Evolutionary conservation across 345 rosid genomes (phyloP), one percentile per base, ranked within the genome.

Genomic region (Brassica incana): DNA sequence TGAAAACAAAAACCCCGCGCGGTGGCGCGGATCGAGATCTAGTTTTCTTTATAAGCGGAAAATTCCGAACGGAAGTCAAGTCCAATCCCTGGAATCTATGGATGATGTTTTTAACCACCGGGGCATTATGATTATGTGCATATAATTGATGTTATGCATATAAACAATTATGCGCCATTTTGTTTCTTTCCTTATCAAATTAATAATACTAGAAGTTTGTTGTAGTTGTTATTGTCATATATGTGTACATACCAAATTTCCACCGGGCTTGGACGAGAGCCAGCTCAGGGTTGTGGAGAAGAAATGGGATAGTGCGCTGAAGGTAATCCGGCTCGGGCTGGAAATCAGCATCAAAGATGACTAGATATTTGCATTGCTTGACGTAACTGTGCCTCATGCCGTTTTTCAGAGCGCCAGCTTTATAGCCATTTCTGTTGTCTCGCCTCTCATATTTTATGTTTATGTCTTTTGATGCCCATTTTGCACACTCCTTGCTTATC

Each of bases 271-370:
- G 79, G 33, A 76, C 74, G 0, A 76, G 79, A 68, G 68, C 74
- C 9, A 76, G 18, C 79, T 85, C 73, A 20, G 86, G 85, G 72
- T 84, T 86, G 18, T 78, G 84, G 23, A 81, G 35, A 10, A 85
- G 85, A 59, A 78, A 87, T 1, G 88, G 85, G 10, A 86, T 74
- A 65, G 84, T 20, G 5, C 82, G 87, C 76, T 74, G 66, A 36
- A 86, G 85, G 43, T 82, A 86, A 63, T 80, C 83, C 2, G 88
- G 83, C 20, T 86, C 82, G 9, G 89, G 89, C 52, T 79, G 84
- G 69, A 87, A 87, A 78, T 90, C 91, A 52, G 89, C 87, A 68
- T 87, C 87, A 25, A 85, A 85, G 16, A 87, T 81, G 32, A 83
- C 90, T 0, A 85, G 67, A 69, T 67, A 83, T n/a, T 78, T 74